Evolutionary conservation across 2,329 filamentous ascomycete species (phyloP).

Genomic region (Ceratocystis ficicola): DNA sequence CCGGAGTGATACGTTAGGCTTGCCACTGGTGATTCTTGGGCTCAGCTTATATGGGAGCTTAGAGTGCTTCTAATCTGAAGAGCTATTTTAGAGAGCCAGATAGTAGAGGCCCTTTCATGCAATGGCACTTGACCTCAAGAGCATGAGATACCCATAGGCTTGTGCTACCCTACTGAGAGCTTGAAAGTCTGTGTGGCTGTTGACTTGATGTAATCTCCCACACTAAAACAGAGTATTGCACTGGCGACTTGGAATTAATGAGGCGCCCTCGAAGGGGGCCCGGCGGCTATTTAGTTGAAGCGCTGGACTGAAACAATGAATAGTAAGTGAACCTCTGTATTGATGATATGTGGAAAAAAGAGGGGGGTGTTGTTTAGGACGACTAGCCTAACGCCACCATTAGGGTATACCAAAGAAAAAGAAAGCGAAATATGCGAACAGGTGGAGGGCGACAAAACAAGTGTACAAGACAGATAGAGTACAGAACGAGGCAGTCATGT

Average conservation of each 20-base stretch:
- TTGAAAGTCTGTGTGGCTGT: background rate
- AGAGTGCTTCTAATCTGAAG: background rate
- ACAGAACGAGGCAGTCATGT: background rate
- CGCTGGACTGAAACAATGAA: no score
- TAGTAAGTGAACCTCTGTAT: background rate
- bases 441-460: background rate
- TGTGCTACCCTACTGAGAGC: background rate
- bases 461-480: background rate
- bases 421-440: background rate
- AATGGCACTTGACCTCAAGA: background rate
- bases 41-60: background rate
- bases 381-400: background rate
- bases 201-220: no score
- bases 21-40: background rate
- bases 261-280: no score
- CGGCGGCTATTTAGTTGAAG: no score
- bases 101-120: background rate
- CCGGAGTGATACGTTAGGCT: background rate
- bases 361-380: background rate
- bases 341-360: background rate
- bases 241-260: no score
- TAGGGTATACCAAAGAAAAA: conserved; percentile 6
- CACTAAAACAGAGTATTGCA: no score
- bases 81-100: background rate
- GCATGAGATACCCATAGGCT: background rate